These are phyloP conservation scores for Penicillium maclennaniae DNA, from an alignment of 495 filamentous ascomycete genomes.

Conservation along the genomic window DNA sequence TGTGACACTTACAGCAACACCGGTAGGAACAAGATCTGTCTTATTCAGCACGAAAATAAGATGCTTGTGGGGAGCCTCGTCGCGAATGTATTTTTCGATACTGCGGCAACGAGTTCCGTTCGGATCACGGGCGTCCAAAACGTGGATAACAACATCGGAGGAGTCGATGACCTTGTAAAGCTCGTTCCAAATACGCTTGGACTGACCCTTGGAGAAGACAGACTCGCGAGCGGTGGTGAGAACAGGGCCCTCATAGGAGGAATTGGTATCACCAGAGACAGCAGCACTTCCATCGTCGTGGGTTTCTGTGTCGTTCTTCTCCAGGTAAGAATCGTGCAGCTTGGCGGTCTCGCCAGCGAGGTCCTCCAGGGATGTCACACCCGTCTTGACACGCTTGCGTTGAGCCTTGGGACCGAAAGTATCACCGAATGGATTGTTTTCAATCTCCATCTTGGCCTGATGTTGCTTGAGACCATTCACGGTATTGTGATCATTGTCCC, in stretches of 20 bases:
- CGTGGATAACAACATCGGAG: slow-evolving; percentile 92
- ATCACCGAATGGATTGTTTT: slow-evolving; percentile 78
- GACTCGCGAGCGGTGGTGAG: slow-evolving; percentile 74
- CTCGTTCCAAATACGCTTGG: slow-evolving; percentile 96
- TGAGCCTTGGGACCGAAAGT: slow-evolving; percentile 93
- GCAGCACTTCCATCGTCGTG: slow-evolving; percentile 66
- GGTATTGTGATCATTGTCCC: slow-evolving; percentile 49
- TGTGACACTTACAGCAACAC: slow-evolving; percentile 77
- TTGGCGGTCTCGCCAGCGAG: slow-evolving; percentile 73
- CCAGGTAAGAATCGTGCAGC: slow-evolving; percentile 73
- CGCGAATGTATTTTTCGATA: slow-evolving; percentile 86
- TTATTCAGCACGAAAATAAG: slow-evolving; percentile 92
- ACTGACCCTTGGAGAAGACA: slow-evolving; percentile 91
- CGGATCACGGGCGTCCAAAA: slow-evolving; percentile 91
- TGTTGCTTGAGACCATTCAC: slow-evolving; percentile 85
- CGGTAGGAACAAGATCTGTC: slow-evolving; percentile 90
- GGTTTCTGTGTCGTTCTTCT: slow-evolving; percentile 68
- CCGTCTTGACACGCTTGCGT: slow-evolving; percentile 85
- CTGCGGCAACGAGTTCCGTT: slow-evolving; percentile 83
- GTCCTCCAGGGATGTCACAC: slow-evolving; percentile 73
- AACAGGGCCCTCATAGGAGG: slow-evolving; percentile 43
- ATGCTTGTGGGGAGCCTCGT: slow-evolving; percentile 95
- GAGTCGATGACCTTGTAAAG: slow-evolving; percentile 97
- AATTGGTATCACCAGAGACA: slow-evolving; percentile 47
- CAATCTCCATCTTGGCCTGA: slow-evolving; percentile 88